Evolutionary conservation across 352 stramenopile genomes (phyloP), one percentile per base, ranked within the genome.

Genomic region (Plasmopara viticola): DNA sequence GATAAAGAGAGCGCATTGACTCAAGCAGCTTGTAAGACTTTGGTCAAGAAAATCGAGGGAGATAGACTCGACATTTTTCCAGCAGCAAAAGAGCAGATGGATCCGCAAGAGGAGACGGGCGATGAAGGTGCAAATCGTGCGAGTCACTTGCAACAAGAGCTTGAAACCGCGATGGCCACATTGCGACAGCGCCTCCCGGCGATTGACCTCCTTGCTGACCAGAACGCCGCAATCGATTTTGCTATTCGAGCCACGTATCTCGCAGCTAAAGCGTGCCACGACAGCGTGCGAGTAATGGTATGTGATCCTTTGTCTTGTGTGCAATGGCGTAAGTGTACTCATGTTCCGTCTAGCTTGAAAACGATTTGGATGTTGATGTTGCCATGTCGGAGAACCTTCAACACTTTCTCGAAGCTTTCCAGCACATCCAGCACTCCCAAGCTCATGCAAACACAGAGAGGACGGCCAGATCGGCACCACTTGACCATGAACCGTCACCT

Each of bases 181-280:
- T 49, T 78, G 3, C 53, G 49, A 10, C 45, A 57, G 14, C 45
- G 25, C 17, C 33, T 75, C 1, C 64, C 64, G 9, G 54, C 44
- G 28, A 51, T 75, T 28, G 38, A 58, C 34, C 49, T 39, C 15
- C 44, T 52, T n/a, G 12, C 20, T 35, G 31, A 35, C 31, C 31
- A 35, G 31, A 35, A 2, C 2, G 2, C 31, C 5, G n/a, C 35
- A 0, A 44, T 57, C 15, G 54, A 64, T 9, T 47, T 62, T 13
- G 65, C 60, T 13, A 63, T 77, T 34, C 53, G 57, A 51, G 66
- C 71, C 6, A 74, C 68, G 17, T 72, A 70, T 25, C 53, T 77
- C 4, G 65, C 68, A 6, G 68, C 71, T 2, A 48, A 60, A 0
- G 51, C 68, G n/a, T 81, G 74, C 30, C 55, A 77, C 6, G 54